phyloP scores from a whole-genome alignment of 768 basidiomycete genomes.

The Hemileccinum rubropunctum region DNA sequence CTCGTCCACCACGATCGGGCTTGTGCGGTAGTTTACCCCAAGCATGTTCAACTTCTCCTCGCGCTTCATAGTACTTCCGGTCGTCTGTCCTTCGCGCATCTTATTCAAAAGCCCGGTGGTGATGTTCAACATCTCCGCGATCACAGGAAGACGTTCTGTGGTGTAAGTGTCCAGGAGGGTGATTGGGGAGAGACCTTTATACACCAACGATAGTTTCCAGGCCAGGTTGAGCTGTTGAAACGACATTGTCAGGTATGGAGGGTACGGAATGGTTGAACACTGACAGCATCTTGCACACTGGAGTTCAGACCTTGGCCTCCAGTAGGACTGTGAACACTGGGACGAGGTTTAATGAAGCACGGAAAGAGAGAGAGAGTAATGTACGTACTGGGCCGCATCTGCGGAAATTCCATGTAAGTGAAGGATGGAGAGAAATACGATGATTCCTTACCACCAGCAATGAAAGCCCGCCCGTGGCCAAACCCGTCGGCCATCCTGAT shows the following conservation, averaged over 20 bases:
- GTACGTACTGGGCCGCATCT: conserved; percentile 46
- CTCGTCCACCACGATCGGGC: conserved; percentile 44
- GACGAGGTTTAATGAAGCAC: neutral
- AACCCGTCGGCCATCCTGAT: conserved; percentile 47
- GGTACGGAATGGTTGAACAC: conserved; percentile 1
- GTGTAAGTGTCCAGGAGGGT: neutral
- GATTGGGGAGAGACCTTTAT: neutral
- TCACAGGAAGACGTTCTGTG: neutral
- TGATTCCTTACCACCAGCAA: conserved; percentile 41
- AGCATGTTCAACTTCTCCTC: conserved; percentile 35
- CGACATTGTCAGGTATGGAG: neutral
- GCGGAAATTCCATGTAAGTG: neutral
- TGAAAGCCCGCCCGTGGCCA: conserved; percentile 41
- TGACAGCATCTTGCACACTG: conserved; percentile 37
- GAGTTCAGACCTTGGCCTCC: conserved; percentile 35
- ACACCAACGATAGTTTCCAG: neutral
- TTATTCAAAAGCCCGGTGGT: conserved; percentile 24
- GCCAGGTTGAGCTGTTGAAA: neutral
- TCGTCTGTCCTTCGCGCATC: neutral
- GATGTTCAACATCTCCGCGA: neutral
- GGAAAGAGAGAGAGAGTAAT: neutral
- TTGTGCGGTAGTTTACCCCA: conserved; percentile 54
- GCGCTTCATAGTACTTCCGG: neutral
- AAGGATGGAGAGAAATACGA: neutral
- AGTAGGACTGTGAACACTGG: conserved; percentile 21